Base-by-base conservation (phyloP, 2,329 filamentous ascomycete genomes). In the Aspergillus texensis region DNA sequence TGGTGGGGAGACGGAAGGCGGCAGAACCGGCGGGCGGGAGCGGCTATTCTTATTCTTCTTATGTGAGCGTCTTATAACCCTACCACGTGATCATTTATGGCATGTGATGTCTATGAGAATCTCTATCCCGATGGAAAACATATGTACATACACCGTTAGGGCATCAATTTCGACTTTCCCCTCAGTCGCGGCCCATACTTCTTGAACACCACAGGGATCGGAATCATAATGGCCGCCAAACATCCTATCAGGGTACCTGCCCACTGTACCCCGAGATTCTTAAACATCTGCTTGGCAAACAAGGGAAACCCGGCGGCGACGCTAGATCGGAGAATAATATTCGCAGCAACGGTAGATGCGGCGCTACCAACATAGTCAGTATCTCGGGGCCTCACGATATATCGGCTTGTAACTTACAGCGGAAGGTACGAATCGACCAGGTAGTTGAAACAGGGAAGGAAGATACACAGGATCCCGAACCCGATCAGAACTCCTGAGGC, bases 311-410 rank as follows among this genome's bases (percentile, higher is more conserved):
- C 68, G 2, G 77, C 72, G 5, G 72, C 77, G 0, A 78, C 66
- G 1, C 69, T 61, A 0, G 77, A 79, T 24, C 77, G 76, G 5
- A 78, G 69, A 14, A 86, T 83, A 0, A 84, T 86, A 65, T 86
- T 86, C 6, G 83, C 84, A 11, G 84, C 84, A 19, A 83, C 75
- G 10, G 82, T 81, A 1, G 78, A 81, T 4, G 83, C 82, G 16
- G 82, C 82, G 66, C 82, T 79, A 48, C n/a, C 16, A 6, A n/a
- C 4, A 10, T 16, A 1, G 45, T 50, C n/a, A 50, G 30, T 21
- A 48, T 16, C 0, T 14, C 6, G 0, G 10, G 19, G 45, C 21
- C 11, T 24, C 11, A 12, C 10, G 32, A 2, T 4, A 19, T 12
- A 41, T 3, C 3, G 8, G 6, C 39, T 11, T 9, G 8, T 6